A percentile compares a stretch with the other conserved stretches of the same genome.
phyloP scores from a whole-genome alignment of 108 stramenopile species.

The Nannochloropsis oceanica region DNA sequence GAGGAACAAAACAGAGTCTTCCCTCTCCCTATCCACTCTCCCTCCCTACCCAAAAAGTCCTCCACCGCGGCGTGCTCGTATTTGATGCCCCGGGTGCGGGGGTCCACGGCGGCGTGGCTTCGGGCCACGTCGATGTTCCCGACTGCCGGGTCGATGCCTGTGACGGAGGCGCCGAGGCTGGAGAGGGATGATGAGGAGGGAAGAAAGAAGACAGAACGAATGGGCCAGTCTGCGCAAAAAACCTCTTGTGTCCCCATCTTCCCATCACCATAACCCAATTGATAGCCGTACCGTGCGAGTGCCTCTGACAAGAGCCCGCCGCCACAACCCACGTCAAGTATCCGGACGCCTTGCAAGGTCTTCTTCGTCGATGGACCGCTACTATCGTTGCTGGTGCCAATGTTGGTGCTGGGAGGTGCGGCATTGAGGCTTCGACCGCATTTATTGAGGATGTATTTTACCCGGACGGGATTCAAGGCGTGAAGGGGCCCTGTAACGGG shows the following conservation, averaged over 20 bases:
- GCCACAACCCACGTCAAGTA: conserved; percentile 69
- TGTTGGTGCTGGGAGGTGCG: background rate
- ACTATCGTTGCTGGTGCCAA: background rate
- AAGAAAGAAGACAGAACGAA: too few species aligned
- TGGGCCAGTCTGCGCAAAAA: too few species aligned
- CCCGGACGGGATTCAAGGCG: background rate
- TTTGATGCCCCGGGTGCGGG: background rate
- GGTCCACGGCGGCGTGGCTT: background rate
- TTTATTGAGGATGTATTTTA: background rate
- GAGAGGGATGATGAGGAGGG: background rate
- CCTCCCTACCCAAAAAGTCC: background rate
- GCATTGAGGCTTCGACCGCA: background rate
- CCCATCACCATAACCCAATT: too few species aligned
- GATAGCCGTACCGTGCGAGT: background rate
- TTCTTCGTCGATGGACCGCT: background rate
- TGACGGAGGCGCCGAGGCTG: background rate
- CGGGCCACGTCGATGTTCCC: background rate
- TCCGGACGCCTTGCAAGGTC: conserved; percentile 27
- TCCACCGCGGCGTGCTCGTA: conserved; percentile 21
- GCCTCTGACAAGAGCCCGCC: conserved; percentile 65
- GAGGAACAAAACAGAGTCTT: background rate
- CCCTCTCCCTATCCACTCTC: background rate
- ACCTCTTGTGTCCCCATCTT: too few species aligned
- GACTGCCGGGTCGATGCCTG: background rate
- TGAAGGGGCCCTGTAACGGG: background rate